These are phyloP conservation scores for Thecaphora thlaspeos DNA, from an alignment of 1,284 basidiomycete species.

Conservation along the genomic window DNA sequence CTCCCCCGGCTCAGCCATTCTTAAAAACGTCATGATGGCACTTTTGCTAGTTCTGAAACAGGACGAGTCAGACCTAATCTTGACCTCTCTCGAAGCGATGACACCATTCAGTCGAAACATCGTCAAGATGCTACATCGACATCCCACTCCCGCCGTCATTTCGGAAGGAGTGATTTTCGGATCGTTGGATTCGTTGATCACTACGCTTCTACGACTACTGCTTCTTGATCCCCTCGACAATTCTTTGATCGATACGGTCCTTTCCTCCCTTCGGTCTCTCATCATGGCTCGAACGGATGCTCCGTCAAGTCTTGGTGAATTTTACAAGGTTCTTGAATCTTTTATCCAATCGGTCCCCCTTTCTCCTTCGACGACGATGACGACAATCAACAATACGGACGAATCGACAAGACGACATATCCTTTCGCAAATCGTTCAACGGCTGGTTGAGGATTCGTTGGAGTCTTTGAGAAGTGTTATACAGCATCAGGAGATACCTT, in stretches of 20 bases:
- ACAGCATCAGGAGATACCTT: no score
- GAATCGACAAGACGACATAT: no score
- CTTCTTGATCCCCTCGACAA: constrained; percentile 22
- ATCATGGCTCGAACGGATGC: constrained; percentile 2
- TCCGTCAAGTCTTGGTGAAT: neutral
- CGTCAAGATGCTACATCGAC: constrained; percentile 8
- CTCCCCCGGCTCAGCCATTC: neutral
- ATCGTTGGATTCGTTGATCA: constrained; percentile 9
- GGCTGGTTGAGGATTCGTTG: no score
- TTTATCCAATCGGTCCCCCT: no score
- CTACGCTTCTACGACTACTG: constrained; percentile 10
- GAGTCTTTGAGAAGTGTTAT: no score
- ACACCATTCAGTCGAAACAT: constrained; percentile 6
- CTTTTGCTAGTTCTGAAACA: constrained; percentile 26
- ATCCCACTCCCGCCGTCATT: constrained; percentile 3
- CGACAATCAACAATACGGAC: no score
- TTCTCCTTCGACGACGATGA: no score
- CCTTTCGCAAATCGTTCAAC: no score
- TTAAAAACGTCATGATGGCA: constrained; percentile 18
- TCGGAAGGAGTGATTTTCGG: constrained; percentile 1
- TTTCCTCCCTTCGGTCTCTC: constrained; percentile 19
- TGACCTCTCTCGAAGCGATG: constrained; percentile 23
- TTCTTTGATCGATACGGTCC: constrained; percentile 12
- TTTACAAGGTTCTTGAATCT: constrained; percentile 58
- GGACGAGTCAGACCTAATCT: constrained; percentile 29